These are phyloP conservation scores for Metschnikowia koreensis DNA, from an alignment of 805 yeast genomes.

Conservation along the genomic window DNA sequence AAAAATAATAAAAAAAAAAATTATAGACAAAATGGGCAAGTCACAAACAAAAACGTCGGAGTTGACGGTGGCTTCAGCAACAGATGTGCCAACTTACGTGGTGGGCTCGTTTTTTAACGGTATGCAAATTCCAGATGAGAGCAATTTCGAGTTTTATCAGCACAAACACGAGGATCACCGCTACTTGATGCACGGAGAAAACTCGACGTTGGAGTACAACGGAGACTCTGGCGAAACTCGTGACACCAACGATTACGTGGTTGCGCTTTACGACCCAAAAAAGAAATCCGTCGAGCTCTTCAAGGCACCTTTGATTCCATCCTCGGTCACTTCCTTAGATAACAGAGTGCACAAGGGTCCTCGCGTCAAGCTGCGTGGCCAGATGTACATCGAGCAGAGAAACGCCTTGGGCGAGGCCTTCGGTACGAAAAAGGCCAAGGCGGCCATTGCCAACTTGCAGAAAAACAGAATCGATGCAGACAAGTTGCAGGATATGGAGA, in stretches of 20 bases:
- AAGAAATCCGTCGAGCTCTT: conserved; percentile 62
- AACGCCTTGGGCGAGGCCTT: conserved; percentile 90
- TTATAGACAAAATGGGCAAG: conserved; percentile 18
- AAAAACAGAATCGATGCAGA: conserved; percentile 86
- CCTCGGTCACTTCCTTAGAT: conserved; percentile 62
- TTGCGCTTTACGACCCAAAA: conserved; percentile 77
- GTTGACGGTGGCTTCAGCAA: conserved; percentile 35
- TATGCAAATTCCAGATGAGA: conserved; percentile 54
- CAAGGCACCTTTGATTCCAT: conserved; percentile 58
- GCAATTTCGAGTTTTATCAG: conserved; percentile 62
- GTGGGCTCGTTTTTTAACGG: conserved; percentile 83
- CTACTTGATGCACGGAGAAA: conserved; percentile 73
- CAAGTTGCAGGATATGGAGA: conserved; percentile 67
- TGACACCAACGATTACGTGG: conserved; percentile 52
- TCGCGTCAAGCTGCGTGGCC: conserved; percentile 54
- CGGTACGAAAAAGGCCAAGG: conserved; percentile 95
- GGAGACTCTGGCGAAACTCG: conserved; percentile 44
- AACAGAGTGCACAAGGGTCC: conserved; percentile 61
- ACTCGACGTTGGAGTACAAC: conserved; percentile 66
- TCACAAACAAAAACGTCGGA: conserved; percentile 41
- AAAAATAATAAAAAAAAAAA: not conserved
- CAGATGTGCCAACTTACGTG: conserved; percentile 48
- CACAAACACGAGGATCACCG: conserved; percentile 40
- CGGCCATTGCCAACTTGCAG: conserved; percentile 77
- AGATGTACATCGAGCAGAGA: conserved; percentile 58